Percentiles rank a stretch among this genome's conserved stretches.
Conservation (phyloP, 2,329 filamentous ascomycete genomes). For the Penicillium olsonii region DNA sequence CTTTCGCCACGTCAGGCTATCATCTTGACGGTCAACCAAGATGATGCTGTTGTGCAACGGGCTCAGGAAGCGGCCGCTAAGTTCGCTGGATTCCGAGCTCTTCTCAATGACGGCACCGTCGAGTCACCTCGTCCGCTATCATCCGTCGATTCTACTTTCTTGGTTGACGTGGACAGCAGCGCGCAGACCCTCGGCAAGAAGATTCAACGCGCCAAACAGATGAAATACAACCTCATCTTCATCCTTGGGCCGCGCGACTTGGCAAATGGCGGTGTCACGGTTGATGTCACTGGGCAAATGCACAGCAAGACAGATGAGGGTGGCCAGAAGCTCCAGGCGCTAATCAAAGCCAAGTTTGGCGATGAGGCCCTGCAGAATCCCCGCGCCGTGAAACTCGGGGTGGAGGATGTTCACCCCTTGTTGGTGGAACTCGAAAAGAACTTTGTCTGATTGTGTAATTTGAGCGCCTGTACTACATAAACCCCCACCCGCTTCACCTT, state of each 20-base stretch:
- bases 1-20: constrained; percentile 77
- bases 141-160: constrained; percentile 61
- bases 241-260: constrained; percentile 70
- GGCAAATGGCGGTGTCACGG: constrained; percentile 55
- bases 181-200: constrained; percentile 67
- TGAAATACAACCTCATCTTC: constrained; percentile 72
- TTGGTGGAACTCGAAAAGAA: constrained; percentile 39
- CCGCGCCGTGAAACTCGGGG: constrained; percentile 37
- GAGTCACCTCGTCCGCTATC: constrained; percentile 42
- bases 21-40: constrained; percentile 69
- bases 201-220: constrained; percentile 68
- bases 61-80: constrained; percentile 52
- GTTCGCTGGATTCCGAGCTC: constrained; percentile 47
- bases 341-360: constrained; percentile 29
- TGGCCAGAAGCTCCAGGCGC: constrained; percentile 27
- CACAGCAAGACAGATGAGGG: constrained; percentile 41
- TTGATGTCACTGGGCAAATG: constrained; percentile 45
- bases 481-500: constrained; percentile 1
- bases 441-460: constrained; percentile 32
- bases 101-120: constrained; percentile 23
- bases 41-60: constrained; percentile 49
- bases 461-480: constrained; percentile 15
- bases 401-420: constrained; percentile 40
- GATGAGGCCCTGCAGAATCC: constrained; percentile 33
- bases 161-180: constrained; percentile 70